Evolutionary conservation across 2,329 filamentous ascomycete genomes (phyloP).

Genomic region (Exophiala bonariae): DNA sequence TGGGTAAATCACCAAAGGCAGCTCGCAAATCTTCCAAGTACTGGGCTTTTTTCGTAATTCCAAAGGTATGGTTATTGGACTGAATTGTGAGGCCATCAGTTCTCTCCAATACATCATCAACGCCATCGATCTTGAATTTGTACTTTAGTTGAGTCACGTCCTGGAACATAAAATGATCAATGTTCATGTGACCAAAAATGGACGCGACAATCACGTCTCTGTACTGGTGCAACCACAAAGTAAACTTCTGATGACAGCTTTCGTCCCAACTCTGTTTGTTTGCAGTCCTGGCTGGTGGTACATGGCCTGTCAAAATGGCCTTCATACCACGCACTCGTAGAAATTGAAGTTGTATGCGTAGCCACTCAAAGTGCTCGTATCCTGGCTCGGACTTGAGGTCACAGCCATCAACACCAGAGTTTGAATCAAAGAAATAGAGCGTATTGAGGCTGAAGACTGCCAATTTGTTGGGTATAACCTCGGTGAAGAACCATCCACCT

Average conservation of each 20-base stretch:
- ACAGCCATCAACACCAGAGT: slow-evolving; percentile 92
- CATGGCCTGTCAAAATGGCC: slow-evolving; percentile 89
- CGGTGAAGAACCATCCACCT: slow-evolving; percentile 92
- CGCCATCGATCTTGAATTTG: slow-evolving; percentile 30
- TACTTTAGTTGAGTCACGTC: slow-evolving; percentile 73
- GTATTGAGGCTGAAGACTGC: slow-evolving; percentile 95
- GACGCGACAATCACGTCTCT: slow-evolving; percentile 81
- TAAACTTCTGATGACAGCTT: slow-evolving; percentile 97
- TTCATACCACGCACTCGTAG: slow-evolving; percentile 85
- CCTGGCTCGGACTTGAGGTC: slow-evolving; percentile 76
- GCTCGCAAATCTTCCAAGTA: slow-evolving; percentile 78
- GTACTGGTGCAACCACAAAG: slow-evolving; percentile 85
- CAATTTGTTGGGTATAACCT: slow-evolving; percentile 82
- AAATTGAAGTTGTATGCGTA: slow-evolving; percentile 82
- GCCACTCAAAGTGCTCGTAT: slow-evolving; percentile 94
- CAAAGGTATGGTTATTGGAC: slow-evolving; percentile 51
- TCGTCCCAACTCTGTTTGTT: slow-evolving; percentile 92
- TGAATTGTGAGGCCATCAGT: slow-evolving; percentile 5
- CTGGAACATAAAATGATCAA: slow-evolving; percentile 93
- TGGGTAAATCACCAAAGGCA: slow-evolving; percentile 75
- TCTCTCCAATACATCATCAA: slow-evolving; percentile 46
- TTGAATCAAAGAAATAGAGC: slow-evolving; percentile 92
- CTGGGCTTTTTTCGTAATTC: slow-evolving; percentile 66
- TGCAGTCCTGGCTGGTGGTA: slow-evolving; percentile 82
- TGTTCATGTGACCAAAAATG: slow-evolving; percentile 95